These are phyloP conservation scores for Centaurea solstitialis DNA, from an alignment of 129 eudicot species.

Conservation along the genomic window DNA sequence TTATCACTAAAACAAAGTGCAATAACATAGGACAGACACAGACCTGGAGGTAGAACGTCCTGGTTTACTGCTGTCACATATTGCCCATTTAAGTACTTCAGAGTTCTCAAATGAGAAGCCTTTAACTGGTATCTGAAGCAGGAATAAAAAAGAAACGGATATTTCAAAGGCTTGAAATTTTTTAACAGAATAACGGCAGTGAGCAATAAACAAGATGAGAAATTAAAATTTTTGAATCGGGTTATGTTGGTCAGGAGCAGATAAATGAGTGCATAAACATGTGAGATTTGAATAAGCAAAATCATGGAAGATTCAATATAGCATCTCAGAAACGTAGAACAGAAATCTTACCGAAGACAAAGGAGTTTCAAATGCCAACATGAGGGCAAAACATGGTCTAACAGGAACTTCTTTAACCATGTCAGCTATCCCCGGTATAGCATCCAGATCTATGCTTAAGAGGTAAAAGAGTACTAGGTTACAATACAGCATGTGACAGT, in stretches of 20 bases:
- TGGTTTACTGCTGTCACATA: slow-evolving; percentile 93
- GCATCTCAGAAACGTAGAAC: neutral
- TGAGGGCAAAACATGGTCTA: slow-evolving; percentile 80
- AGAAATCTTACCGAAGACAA: slow-evolving; percentile 60
- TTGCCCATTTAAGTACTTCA: slow-evolving; percentile 67
- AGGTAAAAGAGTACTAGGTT: slow-evolving; percentile 3
- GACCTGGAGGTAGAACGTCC: slow-evolving; percentile 76
- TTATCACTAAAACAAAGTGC: neutral
- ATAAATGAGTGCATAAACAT: neutral
- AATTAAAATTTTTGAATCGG: neutral
- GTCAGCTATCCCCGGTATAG: slow-evolving; percentile 54
- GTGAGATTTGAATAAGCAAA: neutral
- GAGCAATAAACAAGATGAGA: neutral
- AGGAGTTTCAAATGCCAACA: slow-evolving; percentile 90
- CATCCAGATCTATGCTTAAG: slow-evolving; percentile 46
- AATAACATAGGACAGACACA: neutral
- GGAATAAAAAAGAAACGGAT: neutral
- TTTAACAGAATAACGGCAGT: neutral
- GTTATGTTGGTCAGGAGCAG: neutral
- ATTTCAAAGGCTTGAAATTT: neutral
- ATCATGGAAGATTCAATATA: neutral
- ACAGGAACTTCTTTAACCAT: slow-evolving; percentile 66
- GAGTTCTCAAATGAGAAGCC: slow-evolving; percentile 78
- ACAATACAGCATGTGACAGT: neutral
- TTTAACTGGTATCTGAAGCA: slow-evolving; percentile 65